Evolutionary conservation across 2,329 filamentous ascomycete genomes (phyloP), one percentile per base, ranked within the genome.

Genomic region (Neodidymelliopsis sp.): DNA sequence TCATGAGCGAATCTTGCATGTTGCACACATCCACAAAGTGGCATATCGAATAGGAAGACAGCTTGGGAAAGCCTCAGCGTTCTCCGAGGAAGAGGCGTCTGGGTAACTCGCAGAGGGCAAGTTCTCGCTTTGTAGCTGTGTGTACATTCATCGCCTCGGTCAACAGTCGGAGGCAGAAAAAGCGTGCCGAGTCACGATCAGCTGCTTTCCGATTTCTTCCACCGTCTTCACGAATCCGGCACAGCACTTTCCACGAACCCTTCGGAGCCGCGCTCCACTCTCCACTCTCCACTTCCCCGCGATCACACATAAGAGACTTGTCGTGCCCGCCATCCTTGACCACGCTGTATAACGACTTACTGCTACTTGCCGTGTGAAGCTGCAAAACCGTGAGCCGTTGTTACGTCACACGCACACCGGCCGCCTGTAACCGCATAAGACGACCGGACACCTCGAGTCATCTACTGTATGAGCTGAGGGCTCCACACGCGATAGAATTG

Each of bases 191-290:
- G 58, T 56, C 38, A 51, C 42, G 38, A 63, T 58, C 59, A 56
- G 45, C 52, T 61, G 62, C 60, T 50, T 67, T 66, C 67, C 67
- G 67, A 65, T 51, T 64, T 66, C 40, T 67, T 63, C 56, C 55
- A 54, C 37, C 33, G 24, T 36, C 34, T 57, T 51, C 53, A 57
- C 55, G 56, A 50, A 49, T 51, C 49, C 45, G 56, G 50, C 50
- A 46, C 33, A 47, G 45, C 48, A 46, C 31, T 45, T 45, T 38
- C 45, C 46, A 53, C 55, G 35, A 42, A 39, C 25, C 22, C 36
- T 37, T 40, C 16, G 41, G 31, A 54, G 45, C 40, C n/a, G n/a
- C n/a, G n/a, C n/a, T n/a, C n/a, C n/a, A n/a, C n/a, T n/a, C n/a
- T n/a, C 51, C 49, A 34, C 37, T 39, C 47, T 54, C 41, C 44